These are phyloP conservation scores for Aquilaria agallochum DNA, from an alignment of 441 rosid genomes.

Conservation along the genomic window DNA sequence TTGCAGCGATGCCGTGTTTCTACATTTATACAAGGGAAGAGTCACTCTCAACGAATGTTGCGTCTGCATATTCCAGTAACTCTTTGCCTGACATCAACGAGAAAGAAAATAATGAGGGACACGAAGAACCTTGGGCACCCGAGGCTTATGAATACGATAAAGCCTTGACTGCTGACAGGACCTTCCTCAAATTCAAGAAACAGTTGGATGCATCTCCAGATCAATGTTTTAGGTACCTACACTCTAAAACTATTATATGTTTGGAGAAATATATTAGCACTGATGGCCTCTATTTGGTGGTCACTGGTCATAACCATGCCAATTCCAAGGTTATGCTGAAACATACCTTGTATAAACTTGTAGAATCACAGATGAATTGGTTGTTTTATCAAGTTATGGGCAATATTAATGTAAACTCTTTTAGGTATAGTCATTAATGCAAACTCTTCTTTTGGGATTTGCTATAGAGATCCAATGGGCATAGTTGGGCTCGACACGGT, in stretches of 20 bases:
- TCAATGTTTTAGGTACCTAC: slow-evolving; percentile 81
- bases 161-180: slow-evolving; percentile 79
- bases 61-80: slow-evolving; percentile 34
- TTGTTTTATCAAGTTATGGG: too few species aligned
- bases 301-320: background rate
- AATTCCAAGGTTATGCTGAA: too few species aligned
- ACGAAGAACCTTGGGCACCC: slow-evolving; percentile 61
- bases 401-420: too few species aligned
- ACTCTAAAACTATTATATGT: background rate
- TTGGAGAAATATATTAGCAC: slow-evolving; percentile 2
- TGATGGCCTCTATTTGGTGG: background rate
- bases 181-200: slow-evolving; percentile 85
- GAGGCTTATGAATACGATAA: slow-evolving; percentile 81
- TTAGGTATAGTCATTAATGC: too few species aligned
- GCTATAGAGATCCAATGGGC: background rate
- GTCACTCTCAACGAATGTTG: slow-evolving; percentile 28
- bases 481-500: too few species aligned
- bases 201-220: slow-evolving; percentile 71
- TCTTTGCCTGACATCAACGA: slow-evolving; percentile 46
- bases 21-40: slow-evolving; percentile 63
- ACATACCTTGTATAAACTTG: background rate
- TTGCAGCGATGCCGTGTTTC: slow-evolving; percentile 86
- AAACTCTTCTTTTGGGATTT: too few species aligned
- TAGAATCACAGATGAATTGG: background rate
- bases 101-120: slow-evolving; percentile 28